Percentiles rank a stretch among this genome's conserved stretches.
Conservation (phyloP, 495 filamentous ascomycete genomes). For the Talaromyces nanjingensis region DNA sequence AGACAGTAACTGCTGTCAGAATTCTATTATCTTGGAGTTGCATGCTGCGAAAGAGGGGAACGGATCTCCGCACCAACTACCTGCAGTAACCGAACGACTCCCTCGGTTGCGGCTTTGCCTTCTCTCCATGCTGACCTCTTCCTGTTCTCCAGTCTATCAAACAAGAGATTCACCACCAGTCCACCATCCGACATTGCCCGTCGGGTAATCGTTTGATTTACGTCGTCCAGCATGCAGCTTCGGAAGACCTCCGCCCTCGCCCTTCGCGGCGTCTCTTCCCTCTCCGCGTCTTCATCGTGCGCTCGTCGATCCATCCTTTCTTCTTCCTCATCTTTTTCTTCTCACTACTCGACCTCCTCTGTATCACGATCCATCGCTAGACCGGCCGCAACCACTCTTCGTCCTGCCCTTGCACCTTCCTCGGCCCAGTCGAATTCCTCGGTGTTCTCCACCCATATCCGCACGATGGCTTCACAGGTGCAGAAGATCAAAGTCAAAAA, state of each 20-base stretch:
- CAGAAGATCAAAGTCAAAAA: conserved; percentile 95
- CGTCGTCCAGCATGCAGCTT: background rate
- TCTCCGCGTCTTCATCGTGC: background rate
- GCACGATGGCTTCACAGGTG: conserved; percentile 40
- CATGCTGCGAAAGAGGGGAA: background rate
- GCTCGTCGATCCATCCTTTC: background rate
- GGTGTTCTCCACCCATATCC: conserved; percentile 12
- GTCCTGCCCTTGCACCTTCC: background rate
- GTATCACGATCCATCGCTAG: background rate
- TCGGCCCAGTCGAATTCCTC: background rate
- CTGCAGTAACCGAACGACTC: background rate
- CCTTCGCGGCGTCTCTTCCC: background rate
- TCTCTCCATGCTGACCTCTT: background rate
- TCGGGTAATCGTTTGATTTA: background rate
- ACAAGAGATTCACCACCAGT: background rate
- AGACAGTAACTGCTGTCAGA: no score
- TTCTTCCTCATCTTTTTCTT: background rate
- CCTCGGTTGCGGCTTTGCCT: conserved; percentile 2
- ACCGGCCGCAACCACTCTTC: background rate
- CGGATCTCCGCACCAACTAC: background rate
- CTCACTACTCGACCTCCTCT: background rate
- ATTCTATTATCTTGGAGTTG: no score
- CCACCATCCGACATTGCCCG: background rate
- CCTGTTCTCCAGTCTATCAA: background rate
- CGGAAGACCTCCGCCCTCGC: conserved; percentile 3